These are phyloP conservation scores for Luffa acutangula DNA, from an alignment of 306 rosid species.

Conservation along the genomic window DNA sequence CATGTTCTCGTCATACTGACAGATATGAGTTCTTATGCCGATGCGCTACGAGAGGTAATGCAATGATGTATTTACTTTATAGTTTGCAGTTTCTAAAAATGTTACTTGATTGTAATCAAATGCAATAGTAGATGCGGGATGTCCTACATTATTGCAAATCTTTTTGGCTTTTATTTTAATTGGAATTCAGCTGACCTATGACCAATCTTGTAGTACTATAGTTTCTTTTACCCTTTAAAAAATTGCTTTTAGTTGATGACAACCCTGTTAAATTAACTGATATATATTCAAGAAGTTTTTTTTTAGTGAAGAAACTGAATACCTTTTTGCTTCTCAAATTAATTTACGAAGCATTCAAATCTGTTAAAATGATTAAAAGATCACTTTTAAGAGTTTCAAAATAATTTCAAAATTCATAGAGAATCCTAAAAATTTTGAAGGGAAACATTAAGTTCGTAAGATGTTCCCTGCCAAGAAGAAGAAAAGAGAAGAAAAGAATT, in stretches of 20 bases:
- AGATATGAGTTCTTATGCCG: conserved; percentile 99
- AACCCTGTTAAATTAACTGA: neutral
- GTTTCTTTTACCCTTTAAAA: neutral
- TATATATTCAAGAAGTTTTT: neutral
- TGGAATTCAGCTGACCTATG: neutral
- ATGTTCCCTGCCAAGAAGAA: neutral
- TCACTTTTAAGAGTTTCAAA: neutral
- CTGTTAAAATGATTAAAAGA: neutral
- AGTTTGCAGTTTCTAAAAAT: neutral
- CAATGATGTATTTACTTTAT: neutral
- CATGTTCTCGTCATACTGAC: conserved; percentile 98
- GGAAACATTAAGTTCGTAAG: neutral
- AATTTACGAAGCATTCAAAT: neutral
- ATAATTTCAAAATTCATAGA: neutral
- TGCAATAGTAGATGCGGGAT: neutral
- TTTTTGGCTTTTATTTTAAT: neutral
- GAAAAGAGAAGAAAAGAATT: neutral
- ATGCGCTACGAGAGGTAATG: conserved; percentile 99
- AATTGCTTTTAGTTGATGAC: neutral
- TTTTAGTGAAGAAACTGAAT: neutral
- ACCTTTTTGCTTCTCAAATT: neutral
- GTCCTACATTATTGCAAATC: neutral
- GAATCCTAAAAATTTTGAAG: neutral
- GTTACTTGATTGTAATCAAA: neutral
- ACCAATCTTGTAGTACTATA: neutral